Evolutionary conservation across 31 red algal genomes (phyloP).

Genomic region (Endocladia muricata): DNA sequence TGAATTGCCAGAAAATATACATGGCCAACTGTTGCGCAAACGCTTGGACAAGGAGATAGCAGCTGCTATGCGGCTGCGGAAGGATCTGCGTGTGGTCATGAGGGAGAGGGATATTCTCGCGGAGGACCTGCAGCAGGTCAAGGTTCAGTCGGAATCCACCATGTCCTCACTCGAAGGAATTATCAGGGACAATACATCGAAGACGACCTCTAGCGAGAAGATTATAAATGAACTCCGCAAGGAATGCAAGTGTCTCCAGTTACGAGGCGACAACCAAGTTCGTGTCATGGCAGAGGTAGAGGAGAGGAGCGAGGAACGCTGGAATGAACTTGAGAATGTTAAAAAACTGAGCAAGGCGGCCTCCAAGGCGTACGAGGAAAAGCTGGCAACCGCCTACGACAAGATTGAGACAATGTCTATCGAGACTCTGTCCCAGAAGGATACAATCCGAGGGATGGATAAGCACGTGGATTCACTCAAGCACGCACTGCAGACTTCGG

Average conservation of each 20-base stretch:
- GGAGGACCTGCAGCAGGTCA: conserved; percentile 46
- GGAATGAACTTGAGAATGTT: conserved; percentile 25
- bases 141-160: conserved; percentile 28
- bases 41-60: conserved; percentile 12
- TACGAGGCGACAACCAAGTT: not conserved
- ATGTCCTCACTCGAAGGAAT: conserved; percentile 49
- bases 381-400: conserved; percentile 25
- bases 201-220: conserved; percentile 19
- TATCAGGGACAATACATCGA: conserved; percentile 23
- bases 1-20: too few species aligned
- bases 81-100: conserved; percentile 27
- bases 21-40: too few species aligned
- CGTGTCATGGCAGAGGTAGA: conserved; percentile 1
- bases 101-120: conserved; percentile 46
- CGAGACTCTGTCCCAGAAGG: conserved; percentile 23
- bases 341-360: not conserved
- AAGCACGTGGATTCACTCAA: conserved; percentile 31
- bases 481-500: conserved; percentile 12
- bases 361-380: conserved; percentile 28
- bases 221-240: conserved; percentile 18
- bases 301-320: not conserved
- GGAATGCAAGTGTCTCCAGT: conserved; percentile 5
- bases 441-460: conserved; percentile 24
- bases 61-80: not conserved
- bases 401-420: conserved; percentile 36